Evolutionary conservation across 148 eudicot genomes (phyloP).

Genomic region (Hydrangea macrophylla): DNA sequence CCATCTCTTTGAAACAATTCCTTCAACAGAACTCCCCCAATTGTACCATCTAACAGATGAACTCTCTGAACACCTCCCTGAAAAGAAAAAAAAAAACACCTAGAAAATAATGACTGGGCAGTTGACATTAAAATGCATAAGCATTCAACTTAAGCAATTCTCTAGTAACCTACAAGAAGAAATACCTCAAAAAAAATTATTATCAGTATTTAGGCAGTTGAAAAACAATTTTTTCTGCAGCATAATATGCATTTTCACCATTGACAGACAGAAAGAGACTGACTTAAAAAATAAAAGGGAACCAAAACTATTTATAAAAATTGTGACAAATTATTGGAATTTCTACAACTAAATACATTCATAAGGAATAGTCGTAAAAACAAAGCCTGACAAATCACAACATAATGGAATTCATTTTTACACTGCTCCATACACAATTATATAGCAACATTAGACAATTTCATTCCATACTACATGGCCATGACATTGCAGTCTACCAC

Average conservation of each 20-base stretch:
- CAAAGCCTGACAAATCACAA: background rate
- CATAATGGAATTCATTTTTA: background rate
- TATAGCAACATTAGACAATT: background rate
- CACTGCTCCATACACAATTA: background rate
- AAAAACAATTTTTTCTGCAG: too few species aligned
- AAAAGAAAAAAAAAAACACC: slow-evolving; percentile 7
- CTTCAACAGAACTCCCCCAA: slow-evolving; percentile 70
- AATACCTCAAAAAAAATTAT: background rate
- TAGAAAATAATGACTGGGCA: background rate
- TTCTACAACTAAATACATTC: too few species aligned
- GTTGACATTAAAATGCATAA: background rate
- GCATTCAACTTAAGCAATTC: background rate
- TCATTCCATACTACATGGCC: background rate
- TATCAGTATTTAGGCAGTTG: too few species aligned
- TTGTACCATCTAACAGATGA: slow-evolving; percentile 84
- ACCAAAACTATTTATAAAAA: background rate
- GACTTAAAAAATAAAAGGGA: background rate
- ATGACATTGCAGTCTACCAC: background rate
- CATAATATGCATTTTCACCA: too few species aligned
- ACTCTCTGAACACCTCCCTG: slow-evolving; percentile 99
- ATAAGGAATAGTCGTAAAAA: too few species aligned
- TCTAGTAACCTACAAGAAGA: background rate
- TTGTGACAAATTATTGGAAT: too few species aligned
- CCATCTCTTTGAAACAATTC: slow-evolving; percentile 95
- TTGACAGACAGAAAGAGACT: background rate